A percentile compares a stretch with the other conserved stretches of the same genome.
phyloP scores from a whole-genome alignment of 495 filamentous ascomycete species.

The Trichoderma erinaceum region DNA sequence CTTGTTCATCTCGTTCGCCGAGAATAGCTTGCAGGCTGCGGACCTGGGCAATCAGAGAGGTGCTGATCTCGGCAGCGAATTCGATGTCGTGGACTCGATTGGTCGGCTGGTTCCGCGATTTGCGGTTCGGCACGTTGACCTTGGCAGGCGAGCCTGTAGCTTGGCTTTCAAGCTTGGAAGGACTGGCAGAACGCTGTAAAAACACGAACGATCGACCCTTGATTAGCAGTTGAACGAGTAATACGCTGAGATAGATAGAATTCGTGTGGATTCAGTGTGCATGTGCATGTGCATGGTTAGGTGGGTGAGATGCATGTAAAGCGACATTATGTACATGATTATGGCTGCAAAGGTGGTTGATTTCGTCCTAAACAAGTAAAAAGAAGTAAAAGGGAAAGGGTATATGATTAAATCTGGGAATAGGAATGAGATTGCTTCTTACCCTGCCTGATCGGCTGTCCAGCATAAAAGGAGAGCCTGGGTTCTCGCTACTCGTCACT shows the following conservation, averaged over 20 bases:
- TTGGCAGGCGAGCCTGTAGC: conserved; percentile 87
- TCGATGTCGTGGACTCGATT: conserved; percentile 88
- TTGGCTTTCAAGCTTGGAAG: conserved; percentile 76
- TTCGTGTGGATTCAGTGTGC: too few species aligned
- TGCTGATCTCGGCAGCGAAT: conserved; percentile 92
- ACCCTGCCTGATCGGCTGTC: conserved; percentile 51
- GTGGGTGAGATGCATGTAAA: background rate
- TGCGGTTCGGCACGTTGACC: conserved; percentile 73
- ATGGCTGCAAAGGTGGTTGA: too few species aligned
- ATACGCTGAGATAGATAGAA: too few species aligned
- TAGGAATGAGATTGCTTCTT: conserved; percentile 17
- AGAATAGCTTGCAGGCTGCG: conserved; percentile 79
- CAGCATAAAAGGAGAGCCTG: conserved; percentile 57
- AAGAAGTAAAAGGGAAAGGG: background rate
- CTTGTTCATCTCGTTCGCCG: conserved; percentile 75
- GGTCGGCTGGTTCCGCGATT: conserved; percentile 82
- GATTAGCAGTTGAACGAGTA: background rate
- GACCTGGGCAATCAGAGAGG: conserved; percentile 80
- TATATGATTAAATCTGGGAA: background rate
- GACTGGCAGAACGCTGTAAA: conserved; percentile 60
- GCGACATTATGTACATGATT: background rate
- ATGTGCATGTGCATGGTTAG: background rate
- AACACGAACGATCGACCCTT: conserved; percentile 6
- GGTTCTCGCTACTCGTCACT: conserved; percentile 57
- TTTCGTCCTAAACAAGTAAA: too few species aligned